Conservation (phyloP, 2,329 filamentous ascomycete species). For the Fusarium praegraminearum region DNA sequence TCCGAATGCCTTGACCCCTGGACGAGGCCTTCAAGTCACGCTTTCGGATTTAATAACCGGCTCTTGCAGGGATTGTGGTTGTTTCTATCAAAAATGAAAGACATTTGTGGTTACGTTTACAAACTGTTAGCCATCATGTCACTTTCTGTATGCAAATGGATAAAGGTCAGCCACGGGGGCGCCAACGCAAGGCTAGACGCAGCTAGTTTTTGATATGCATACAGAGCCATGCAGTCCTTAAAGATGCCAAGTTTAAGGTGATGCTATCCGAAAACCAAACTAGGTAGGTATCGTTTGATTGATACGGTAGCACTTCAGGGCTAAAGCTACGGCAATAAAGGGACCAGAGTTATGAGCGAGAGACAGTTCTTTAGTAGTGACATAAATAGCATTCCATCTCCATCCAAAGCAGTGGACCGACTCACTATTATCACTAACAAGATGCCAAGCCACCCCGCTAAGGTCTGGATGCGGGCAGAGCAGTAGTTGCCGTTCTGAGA, state of each 20-base stretch:
- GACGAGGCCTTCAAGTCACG: neutral
- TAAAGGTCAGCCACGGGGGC: constrained; percentile 18
- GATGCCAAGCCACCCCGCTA: constrained; percentile 38
- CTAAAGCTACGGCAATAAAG: neutral
- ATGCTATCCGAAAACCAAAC: neutral
- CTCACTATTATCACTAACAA: constrained; percentile 19
- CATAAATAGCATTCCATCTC: constrained; percentile 28
- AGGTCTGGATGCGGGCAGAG: constrained; percentile 25
- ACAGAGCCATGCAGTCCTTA: neutral
- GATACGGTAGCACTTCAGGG: neutral
- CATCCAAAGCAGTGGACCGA: constrained; percentile 4
- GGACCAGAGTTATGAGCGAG: neutral
- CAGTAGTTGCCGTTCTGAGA: constrained; percentile 39
- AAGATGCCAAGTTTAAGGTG: neutral
- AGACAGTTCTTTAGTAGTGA: neutral
- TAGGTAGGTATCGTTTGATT: neutral
- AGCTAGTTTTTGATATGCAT: constrained; percentile 16
- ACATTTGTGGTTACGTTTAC: constrained; percentile 17
- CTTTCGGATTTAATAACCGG: constrained; percentile 1
- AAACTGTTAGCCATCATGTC: constrained; percentile 4
- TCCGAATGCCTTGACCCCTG: neutral
- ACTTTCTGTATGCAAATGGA: constrained; percentile 16
- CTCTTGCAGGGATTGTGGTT: neutral
- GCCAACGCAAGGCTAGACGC: constrained; percentile 19
- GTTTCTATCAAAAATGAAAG: neutral